Evolutionary conservation across 2,329 filamentous ascomycete genomes (phyloP), one percentile per base, ranked within the genome.

Genomic region (Nakataea oryzae): DNA sequence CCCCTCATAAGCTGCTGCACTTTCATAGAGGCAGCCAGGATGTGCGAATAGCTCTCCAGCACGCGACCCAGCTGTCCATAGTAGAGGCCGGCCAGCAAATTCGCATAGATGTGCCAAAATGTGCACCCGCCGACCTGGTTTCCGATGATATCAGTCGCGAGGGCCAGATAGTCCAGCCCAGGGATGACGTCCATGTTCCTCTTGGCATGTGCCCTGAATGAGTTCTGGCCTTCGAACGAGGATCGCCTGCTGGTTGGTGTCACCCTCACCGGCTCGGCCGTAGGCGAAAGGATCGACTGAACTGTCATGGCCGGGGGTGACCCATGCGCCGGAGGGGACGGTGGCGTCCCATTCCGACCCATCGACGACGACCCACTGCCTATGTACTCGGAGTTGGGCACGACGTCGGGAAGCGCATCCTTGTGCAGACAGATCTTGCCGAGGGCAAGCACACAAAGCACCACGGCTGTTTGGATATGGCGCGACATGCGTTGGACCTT

Each of bases 111-210:
- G 70, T 95, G 89, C 66, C 89, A 87, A 63, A 97, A 79, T 56
- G 90, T 89, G 64, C 88, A 90, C 0, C 89, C 89, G 14, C 90
- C 93, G 47, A 86, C 81, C 60, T 95, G 86, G 63, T 89, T 89
- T 6, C 92, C 92, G 21, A 97, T 77, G 50, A 97, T 96, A 64
- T 95, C 89, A 1, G 88, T 88, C 2, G 92, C 93, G 64, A 90
- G 87, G 1, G 90, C 89, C 72, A 93, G 97, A 71, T 97, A 97
- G 32, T 92, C 89, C 63, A 97, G 78, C 0, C 95, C 95, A 0
- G 95, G 93, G 64, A 97, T 89, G 8, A 89, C 82, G 69, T 97
- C 92, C 60, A 95, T 81, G 70, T 96, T 96, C 67, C 83, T 67
- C 66, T 70, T 76, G 8, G 65, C 3, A 60, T 63, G 11, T 54